Base-by-base conservation (phyloP, 2,329 filamentous ascomycete genomes). In the Hortaea sp. region DNA sequence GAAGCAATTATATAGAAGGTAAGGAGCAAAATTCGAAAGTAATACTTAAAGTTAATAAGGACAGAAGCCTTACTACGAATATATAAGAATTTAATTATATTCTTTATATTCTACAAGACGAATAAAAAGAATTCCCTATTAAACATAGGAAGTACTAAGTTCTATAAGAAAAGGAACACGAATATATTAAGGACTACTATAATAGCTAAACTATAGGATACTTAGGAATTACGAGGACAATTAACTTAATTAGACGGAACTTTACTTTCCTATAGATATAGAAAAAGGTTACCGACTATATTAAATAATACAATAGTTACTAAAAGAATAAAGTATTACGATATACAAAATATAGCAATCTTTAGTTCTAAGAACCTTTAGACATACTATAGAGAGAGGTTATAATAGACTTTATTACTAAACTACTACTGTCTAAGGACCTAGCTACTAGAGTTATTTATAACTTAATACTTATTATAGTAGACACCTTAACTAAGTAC, bases 391-490 rank as follows among this genome's bases (percentile, higher is more conserved):
- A 49, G 50, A 43, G 53, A 30, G 20, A 51, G 43, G 49, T 51
- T 5, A 51, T 39, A 27, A 58, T 55, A 28, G 50, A 59, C 39
- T 57, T 58, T 35, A 60, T 60, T 42, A 51, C 44, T 11, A 49
- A 53, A 7, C 44, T 61, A 39, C 54, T 44, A 44, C 35, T 29
- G 40, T 50, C 30, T 10, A 41, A 47, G 27, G 39, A 45, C 34
- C 35, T 46, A 42, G 43, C 35, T 5, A 51, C 37, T 13, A 9
- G 28, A 44, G 29, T 30, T 7, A 38, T 31, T 10, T 54, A 54
- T 12, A 27, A 55, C 30, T 44, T 31, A 13, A 55, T 57, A 43
- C 29, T 57, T 42, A 47, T 53, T 39, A 53, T 57, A 42, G 53
- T 57, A 32, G 40, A 57, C 39, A 46, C 45, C 38, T 45, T 53